Base-by-base conservation (phyloP, 78 protist genomes). In the Bigelowiella natans region DNA sequence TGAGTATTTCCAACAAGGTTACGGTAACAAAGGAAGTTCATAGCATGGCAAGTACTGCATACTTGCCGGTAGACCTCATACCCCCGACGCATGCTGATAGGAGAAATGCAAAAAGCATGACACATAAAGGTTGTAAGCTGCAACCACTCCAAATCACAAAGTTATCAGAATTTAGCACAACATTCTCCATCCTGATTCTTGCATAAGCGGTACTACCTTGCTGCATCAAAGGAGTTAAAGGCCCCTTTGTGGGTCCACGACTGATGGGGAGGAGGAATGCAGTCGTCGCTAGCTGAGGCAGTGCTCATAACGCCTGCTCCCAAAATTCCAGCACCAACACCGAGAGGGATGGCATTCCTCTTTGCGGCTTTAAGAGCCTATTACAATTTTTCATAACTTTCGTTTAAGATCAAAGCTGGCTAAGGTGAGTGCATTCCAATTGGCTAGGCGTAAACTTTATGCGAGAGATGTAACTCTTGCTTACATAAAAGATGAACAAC, bases 11-110 rank as follows among this genome's bases (percentile, higher is more conserved):
- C 89, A 11, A 87, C 37, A 11, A 87, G 11, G 36, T 28, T 11
- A 2, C 89, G 89, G 38, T 31, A 87, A 40, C 40, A 31, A 29
- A 87, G 3, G 64, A 34, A 87, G 36, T 87, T 2, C 89, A 87
- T 40, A 7, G 82, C 26, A 92, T 97, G 98, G 95, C 98, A 97
- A 0, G 98, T 88, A 1, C 95, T 30, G 94, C 97, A 97, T 64
- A 97, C 96, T 91, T 95, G 91, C 37, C 89, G 37, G 95, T 94
- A 97, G 85, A 97, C 97, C 90, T 94, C 95, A 89, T 88, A 90
- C 0, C 98, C 98, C 0, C 98, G 96, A 39, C 97, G 96, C 37
- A 97, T 89, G 82, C 87, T 85, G 73, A 51, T 7, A 51, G 73
- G 18, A 51, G 34, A 51, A 51, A 51, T 7, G 7, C 73, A 51